Evolutionary conservation across 768 basidiomycete species (phyloP).

Genomic region (Amanita polypyramis): DNA sequence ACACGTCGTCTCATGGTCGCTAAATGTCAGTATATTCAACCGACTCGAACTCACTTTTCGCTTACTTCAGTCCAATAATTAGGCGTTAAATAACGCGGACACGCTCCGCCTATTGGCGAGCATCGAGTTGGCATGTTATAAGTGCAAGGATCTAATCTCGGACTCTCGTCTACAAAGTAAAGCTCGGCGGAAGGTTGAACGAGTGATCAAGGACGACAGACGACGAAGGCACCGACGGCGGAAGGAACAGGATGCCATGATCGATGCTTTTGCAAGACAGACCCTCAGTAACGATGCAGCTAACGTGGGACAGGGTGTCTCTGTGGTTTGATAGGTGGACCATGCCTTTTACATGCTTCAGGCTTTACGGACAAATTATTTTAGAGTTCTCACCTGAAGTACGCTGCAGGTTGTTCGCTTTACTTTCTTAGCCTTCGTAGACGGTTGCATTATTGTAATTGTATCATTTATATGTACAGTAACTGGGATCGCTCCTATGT

Average conservation of each 20-base stretch:
- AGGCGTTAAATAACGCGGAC: constrained; percentile 80
- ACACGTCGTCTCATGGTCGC: constrained; percentile 75
- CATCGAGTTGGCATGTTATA: constrained; percentile 79
- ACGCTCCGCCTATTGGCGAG: constrained; percentile 73
- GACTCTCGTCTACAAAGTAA: constrained; percentile 62
- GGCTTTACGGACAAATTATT: not conserved
- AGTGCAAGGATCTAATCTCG: constrained; percentile 54
- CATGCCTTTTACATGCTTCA: not conserved
- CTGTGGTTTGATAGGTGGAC: constrained; percentile 10
- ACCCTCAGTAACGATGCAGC: constrained; percentile 25
- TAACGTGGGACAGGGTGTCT: constrained; percentile 15
- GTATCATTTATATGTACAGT: constrained; percentile 5
- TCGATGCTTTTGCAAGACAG: constrained; percentile 66
- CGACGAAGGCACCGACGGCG: constrained; percentile 71
- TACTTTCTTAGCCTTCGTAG: not conserved
- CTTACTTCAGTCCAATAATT: constrained; percentile 1
- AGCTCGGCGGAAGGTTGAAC: constrained; percentile 60
- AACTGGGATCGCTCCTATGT: not conserved
- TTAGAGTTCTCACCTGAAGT: not conserved
- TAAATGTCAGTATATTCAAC: constrained; percentile 47
- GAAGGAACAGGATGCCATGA: constrained; percentile 76
- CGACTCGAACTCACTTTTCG: constrained; percentile 8
- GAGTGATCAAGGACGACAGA: constrained; percentile 79
- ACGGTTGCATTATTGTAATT: constrained; percentile 5
- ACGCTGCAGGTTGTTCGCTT: not conserved